phyloP scores from a whole-genome alignment of 306 rosid species.

The Prinsepia uniflora region DNA sequence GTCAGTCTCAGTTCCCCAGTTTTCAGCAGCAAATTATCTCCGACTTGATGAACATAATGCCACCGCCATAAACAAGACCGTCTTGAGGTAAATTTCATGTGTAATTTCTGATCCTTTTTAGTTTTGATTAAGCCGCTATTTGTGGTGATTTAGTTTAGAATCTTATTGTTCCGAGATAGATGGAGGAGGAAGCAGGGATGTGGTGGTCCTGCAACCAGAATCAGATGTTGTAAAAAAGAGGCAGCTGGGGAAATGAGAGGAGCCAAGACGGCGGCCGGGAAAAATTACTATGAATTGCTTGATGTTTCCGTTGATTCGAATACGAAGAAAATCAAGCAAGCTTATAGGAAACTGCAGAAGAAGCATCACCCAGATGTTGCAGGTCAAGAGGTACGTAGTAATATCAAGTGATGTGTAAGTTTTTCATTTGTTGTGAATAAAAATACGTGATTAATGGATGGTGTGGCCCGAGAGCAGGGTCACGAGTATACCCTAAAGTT shows the following conservation, averaged over 20 bases:
- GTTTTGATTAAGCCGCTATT: neutral
- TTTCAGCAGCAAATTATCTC: conserved; percentile 30
- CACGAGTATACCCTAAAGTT: conserved; percentile 57
- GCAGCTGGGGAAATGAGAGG: conserved; percentile 12
- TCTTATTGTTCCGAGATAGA: conserved; percentile 19
- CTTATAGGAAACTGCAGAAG: conserved; percentile 77
- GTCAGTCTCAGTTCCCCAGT: conserved; percentile 25
- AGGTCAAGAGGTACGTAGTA: conserved; percentile 61
- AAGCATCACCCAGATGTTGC: conserved; percentile 72
- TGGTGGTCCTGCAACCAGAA: conserved; percentile 5
- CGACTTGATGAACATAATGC: conserved; percentile 26
- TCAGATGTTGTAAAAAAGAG: conserved; percentile 44
- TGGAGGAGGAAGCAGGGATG: conserved; percentile 36
- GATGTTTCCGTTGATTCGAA: conserved; percentile 62
- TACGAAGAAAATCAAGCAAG: conserved; percentile 52
- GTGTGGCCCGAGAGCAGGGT: conserved; percentile 31
- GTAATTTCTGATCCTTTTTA: neutral
- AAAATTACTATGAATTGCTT: conserved; percentile 61
- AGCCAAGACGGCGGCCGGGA: conserved; percentile 20
- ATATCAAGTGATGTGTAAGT: too few relatives aligned
- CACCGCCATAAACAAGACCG: conserved; percentile 24
- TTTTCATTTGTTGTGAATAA: too few relatives aligned
- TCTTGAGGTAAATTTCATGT: conserved; percentile 37
- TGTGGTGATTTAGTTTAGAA: neutral
- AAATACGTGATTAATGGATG: too few relatives aligned